phyloP scores from a whole-genome alignment of 805 yeast genomes.

The Pichia pseudocactophila region DNA sequence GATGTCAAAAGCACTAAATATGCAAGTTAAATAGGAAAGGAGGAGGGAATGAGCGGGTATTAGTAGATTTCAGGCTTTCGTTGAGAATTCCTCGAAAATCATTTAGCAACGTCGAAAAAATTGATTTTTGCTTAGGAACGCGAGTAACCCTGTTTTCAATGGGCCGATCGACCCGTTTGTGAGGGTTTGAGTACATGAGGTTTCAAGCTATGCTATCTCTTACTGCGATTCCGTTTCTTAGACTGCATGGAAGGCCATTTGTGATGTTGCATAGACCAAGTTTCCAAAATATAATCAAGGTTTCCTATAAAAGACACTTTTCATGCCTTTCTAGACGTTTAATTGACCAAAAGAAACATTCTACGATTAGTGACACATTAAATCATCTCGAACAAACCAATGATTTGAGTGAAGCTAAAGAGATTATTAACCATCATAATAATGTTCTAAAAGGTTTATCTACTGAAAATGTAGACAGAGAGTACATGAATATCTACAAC shows the following conservation, averaged over 20 bases:
- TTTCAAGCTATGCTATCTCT: no score
- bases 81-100: no score
- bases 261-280: no score
- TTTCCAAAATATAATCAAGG: no score
- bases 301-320: not conserved
- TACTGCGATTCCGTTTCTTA: no score
- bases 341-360: constrained; percentile 3
- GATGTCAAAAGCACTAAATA: not conserved
- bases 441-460: not conserved
- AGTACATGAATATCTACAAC: constrained; percentile 11
- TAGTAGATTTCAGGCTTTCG: no score
- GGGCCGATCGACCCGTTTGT: not conserved
- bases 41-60: no score
- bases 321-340: not conserved
- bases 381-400: not conserved
- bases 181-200: no score
- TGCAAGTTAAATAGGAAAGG: not conserved
- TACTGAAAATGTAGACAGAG: constrained; percentile 1
- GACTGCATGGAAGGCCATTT: no score
- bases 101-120: no score
- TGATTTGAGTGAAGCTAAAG: constrained; percentile 1
- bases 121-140: no score
- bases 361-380: constrained; percentile 3
- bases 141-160: no score
- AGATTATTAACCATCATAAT: constrained; percentile 11